Percentiles rank a stretch among this genome's conserved stretches.
phyloP scores from a whole-genome alignment of 805 yeast genomes.

The Pichia membranifaciens region DNA sequence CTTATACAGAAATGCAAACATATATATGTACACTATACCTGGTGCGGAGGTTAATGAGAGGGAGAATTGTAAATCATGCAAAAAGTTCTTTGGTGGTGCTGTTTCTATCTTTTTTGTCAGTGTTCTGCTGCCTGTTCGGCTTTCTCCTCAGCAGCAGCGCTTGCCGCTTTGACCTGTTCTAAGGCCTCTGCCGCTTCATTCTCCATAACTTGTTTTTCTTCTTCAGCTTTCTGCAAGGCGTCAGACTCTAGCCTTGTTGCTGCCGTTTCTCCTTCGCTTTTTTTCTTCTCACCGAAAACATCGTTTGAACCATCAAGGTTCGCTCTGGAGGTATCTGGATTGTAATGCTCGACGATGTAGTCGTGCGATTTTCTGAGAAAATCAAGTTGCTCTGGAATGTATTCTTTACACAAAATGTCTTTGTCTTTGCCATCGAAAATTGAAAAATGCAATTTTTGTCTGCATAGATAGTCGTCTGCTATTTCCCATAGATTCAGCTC shows the following conservation, averaged over 20 bases:
- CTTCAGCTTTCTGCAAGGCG: neutral
- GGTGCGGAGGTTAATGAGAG: no score
- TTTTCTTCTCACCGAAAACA: neutral
- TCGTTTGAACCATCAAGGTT: slow-evolving; percentile 11
- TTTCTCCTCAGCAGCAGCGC: no score
- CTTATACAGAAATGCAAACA: no score
- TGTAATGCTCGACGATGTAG: slow-evolving; percentile 17
- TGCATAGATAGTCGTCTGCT: slow-evolving; percentile 19
- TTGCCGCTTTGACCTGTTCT: no score
- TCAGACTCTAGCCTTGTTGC: neutral
- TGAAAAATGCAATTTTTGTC: slow-evolving; percentile 7
- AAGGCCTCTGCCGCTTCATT: no score
- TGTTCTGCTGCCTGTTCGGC: no score
- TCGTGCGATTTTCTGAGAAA: slow-evolving; percentile 12
- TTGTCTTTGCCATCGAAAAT: slow-evolving; percentile 12
- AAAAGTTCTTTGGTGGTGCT: no score
- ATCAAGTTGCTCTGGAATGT: slow-evolving; percentile 11
- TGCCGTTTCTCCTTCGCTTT: neutral
- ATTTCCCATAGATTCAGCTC: slow-evolving; percentile 21
- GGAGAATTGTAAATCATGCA: no score
- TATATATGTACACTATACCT: no score
- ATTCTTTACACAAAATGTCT: slow-evolving; percentile 8
- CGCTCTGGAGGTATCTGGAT: slow-evolving; percentile 7
- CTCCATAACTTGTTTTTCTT: no score
- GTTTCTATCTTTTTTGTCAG: no score